Conservation (phyloP, 139 green algal species). For the Tetraselmis striata region DNA sequence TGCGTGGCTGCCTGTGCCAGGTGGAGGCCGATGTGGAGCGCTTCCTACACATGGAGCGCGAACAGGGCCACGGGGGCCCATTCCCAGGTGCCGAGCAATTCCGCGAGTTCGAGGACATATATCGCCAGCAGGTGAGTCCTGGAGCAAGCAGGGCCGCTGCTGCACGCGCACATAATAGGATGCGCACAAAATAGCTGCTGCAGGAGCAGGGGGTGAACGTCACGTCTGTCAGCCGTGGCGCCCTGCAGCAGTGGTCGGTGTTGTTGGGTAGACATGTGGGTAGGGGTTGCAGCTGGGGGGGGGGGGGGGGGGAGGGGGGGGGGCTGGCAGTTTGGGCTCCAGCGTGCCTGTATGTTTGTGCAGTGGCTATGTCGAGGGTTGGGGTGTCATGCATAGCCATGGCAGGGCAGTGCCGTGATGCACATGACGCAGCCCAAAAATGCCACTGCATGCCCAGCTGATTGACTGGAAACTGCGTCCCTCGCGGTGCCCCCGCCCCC, state of each 20-base stretch:
- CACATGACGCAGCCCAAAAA: too few species aligned
- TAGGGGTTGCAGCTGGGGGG: slow-evolving; percentile 13
- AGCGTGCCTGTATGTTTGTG: neutral
- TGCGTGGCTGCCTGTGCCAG: too few species aligned
- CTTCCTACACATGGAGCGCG: slow-evolving; percentile 3
- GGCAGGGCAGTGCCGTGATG: too few species aligned
- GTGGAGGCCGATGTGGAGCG: slow-evolving; percentile 9
- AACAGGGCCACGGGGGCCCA: neutral
- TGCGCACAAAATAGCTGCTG: too few species aligned
- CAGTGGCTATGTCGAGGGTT: too few species aligned
- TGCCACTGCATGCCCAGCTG: too few species aligned
- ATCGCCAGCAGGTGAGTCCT: neutral
- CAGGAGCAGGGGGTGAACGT: slow-evolving; percentile 18
- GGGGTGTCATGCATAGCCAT: too few species aligned
- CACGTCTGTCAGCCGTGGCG: neutral
- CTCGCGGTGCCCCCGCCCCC: slow-evolving; percentile 10
- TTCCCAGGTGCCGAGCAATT: neutral
- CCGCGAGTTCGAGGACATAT: neutral
- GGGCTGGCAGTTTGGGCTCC: too few species aligned
- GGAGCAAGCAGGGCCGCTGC: neutral
- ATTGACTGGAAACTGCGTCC: too few species aligned
- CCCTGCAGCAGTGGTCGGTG: slow-evolving; percentile 12
- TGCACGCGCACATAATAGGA: slow-evolving; percentile 10
- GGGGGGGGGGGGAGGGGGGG: neutral
- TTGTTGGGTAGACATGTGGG: too few species aligned